phyloP scores from a whole-genome alignment of 176 grass and related monocot genomes.

The Cocos nucifera region DNA sequence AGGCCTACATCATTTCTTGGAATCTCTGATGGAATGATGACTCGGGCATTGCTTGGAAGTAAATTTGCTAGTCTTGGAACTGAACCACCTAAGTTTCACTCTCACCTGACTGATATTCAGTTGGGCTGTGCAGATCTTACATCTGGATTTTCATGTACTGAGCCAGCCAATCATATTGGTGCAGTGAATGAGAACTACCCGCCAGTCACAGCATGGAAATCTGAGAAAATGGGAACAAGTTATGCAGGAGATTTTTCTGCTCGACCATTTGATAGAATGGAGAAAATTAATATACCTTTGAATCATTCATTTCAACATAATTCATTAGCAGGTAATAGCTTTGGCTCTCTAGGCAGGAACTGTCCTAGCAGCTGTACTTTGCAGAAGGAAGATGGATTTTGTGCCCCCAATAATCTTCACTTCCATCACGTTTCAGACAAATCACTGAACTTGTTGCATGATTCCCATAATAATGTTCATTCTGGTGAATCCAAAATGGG shows the following conservation, averaged over 20 bases:
- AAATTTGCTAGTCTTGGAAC: constrained; percentile 54
- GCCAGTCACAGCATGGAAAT: constrained; percentile 30
- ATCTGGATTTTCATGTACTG: constrained; percentile 12
- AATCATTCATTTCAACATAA: constrained; percentile 48
- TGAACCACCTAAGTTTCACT: constrained; percentile 57
- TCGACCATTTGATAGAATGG: constrained; percentile 35
- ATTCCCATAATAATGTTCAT: constrained; percentile 37
- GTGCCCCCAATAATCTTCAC: constrained; percentile 28
- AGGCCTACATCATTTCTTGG: constrained; percentile 42
- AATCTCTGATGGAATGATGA: constrained; percentile 90
- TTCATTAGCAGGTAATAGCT: constrained; percentile 41
- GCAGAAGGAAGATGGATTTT: constrained; percentile 32
- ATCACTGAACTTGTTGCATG: constrained; percentile 33
- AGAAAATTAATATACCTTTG: constrained; percentile 43
- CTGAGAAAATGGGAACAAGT: constrained; percentile 35
- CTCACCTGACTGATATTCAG: constrained; percentile 88
- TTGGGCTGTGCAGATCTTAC: constrained; percentile 63
- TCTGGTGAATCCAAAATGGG: constrained; percentile 35
- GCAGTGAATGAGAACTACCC: constrained; percentile 32
- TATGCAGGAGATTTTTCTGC: constrained; percentile 36
- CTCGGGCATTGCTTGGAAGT: constrained; percentile 71
- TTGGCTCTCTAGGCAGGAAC: constrained; percentile 34
- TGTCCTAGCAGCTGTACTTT: constrained; percentile 30
- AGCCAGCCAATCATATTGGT: constrained; percentile 28
- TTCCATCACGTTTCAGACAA: constrained; percentile 38